Base-by-base conservation (phyloP, 257 asterid genomes). In the Primulina huaijiensis region DNA sequence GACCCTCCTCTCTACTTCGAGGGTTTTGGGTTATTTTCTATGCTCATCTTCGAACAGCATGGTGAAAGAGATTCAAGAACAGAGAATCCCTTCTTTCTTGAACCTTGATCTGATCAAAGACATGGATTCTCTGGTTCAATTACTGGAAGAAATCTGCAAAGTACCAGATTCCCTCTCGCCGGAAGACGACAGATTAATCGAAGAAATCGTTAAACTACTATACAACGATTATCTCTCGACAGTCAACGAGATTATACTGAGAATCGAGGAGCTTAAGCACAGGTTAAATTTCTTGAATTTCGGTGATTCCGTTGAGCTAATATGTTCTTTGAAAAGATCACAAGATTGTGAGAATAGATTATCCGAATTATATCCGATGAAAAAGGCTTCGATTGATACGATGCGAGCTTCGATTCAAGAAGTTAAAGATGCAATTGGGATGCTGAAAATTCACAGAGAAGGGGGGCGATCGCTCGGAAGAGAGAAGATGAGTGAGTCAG, bases 221-320 rank as follows among this genome's bases (percentile, higher is more conserved):
- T 8, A 53, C 37, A 79, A 68, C 60, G 97, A 91, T 70, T 82
- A 87, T 27, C 37, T 84, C 1, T 80, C 93, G 1, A 29, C 78
- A 4, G 82, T 84, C 2, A 89, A 86, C 33, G 95, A 84, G 77
- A 17, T 89, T 11, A 10, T 83, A 12, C 29, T 76, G 0, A 76
- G 93, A 64, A 85, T 91, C 78, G 33, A 76, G 34, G 97, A 91
- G 86, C 73, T 86, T 20, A 79, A 72, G 27, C 82, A 86, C 75
- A 60, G 97, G 60, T 69, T 84, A 79, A 62, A 81, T 35, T 68
- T 69, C 0, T 68, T 86, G 88, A 86, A 85, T 73, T 91, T 89
- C 14, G 84, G 82, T 1, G 93, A 91, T 55, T 86, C 91, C 23
- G 87, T 89, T 12, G 96, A 89, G 78, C 66, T 89, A 27, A 71